phyloP scores from a whole-genome alignment of 75 land plant genomes.

The Sequoiadendron giganteum region DNA sequence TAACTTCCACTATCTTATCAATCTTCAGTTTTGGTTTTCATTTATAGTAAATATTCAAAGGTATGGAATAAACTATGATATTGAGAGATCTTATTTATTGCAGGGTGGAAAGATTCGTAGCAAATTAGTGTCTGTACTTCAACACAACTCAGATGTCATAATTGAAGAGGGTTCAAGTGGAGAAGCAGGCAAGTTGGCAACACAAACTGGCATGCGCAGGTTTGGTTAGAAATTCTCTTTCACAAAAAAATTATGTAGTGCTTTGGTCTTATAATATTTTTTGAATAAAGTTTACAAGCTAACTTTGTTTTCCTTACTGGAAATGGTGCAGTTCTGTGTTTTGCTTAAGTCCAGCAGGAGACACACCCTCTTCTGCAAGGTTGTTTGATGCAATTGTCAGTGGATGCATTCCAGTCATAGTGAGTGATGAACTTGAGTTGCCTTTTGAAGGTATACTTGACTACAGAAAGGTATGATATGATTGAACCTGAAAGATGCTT shows the following conservation, averaged over 20 bases:
- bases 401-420: conserved; percentile 95
- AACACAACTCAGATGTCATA: conserved; percentile 53
- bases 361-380: conserved; percentile 95
- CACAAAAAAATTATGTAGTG: background rate
- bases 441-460: conserved; percentile 96
- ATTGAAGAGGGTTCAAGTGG: conserved; percentile 90
- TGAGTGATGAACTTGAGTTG: conserved; percentile 96
- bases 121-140: conserved; percentile 64
- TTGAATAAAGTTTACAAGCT: background rate
- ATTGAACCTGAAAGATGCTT: background rate
- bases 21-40: background rate
- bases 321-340: conserved; percentile 61
- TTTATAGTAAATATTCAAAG: background rate
- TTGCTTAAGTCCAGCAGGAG: conserved; percentile 94
- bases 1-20: background rate
- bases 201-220: conserved; percentile 95
- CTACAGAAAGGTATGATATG: conserved; percentile 62
- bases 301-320: conserved; percentile 1
- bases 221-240: conserved; percentile 15
- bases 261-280: background rate
- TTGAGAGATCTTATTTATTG: background rate
- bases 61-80: background rate
- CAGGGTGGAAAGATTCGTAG: conserved; percentile 91
- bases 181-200: conserved; percentile 65
- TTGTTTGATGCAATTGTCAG: conserved; percentile 96